Evolutionary conservation across 2,329 filamentous ascomycete species (phyloP).

Genomic region (Beauveria scarabaeidicola): DNA sequence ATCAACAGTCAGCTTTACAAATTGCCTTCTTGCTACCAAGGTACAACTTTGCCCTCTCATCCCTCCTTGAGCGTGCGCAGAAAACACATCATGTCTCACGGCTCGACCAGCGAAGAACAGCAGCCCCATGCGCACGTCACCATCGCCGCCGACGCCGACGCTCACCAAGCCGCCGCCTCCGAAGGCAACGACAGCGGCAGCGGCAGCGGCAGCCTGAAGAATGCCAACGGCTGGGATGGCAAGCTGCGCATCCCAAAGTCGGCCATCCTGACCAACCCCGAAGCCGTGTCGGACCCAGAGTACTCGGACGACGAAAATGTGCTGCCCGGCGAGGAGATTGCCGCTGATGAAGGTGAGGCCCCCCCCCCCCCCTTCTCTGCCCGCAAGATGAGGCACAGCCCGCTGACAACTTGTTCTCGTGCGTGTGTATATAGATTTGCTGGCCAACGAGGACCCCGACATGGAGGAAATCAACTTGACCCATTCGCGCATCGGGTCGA

Average conservation of each 20-base stretch:
- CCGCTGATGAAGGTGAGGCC: constrained; percentile 66
- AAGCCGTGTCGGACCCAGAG: constrained; percentile 75
- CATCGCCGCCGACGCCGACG: constrained; percentile 31
- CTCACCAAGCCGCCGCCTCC: background rate
- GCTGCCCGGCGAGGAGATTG: constrained; percentile 63
- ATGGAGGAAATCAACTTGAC: constrained; percentile 78
- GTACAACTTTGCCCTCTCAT: background rate
- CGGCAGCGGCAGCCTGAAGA: constrained; percentile 40
- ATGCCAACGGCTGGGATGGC: constrained; percentile 72
- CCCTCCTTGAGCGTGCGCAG: background rate
- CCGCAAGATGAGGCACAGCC: background rate
- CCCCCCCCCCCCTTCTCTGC: background rate
- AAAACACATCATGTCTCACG: constrained; percentile 31
- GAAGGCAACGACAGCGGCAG: constrained; percentile 28
- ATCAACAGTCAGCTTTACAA: background rate
- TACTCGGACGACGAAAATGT: constrained; percentile 67
- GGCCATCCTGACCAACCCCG: constrained; percentile 61
- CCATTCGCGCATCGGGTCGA: constrained; percentile 76
- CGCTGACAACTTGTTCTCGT: background rate
- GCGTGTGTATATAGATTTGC: constrained; percentile 37
- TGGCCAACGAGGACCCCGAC: constrained; percentile 51
- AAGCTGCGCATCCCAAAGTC: constrained; percentile 65
- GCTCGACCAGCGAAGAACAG: constrained; percentile 25
- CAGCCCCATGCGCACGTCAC: constrained; percentile 37
- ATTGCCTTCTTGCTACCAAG: background rate